Base-by-base conservation (phyloP, 1,284 basidiomycete species). In the Naganishia sp. region DNA sequence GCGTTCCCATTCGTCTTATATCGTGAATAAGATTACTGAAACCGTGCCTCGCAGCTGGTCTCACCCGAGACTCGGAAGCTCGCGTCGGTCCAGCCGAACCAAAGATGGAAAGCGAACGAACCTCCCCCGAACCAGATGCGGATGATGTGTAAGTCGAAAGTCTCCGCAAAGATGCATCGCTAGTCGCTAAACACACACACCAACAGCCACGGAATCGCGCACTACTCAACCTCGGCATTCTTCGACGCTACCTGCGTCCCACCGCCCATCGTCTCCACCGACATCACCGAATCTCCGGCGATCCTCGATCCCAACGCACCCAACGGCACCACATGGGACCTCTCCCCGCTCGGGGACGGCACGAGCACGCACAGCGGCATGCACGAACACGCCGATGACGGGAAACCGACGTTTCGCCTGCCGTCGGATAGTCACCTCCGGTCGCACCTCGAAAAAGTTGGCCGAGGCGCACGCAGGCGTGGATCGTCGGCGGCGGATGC, bases 381-480 rank as follows among this genome's bases (percentile, higher is more conserved):
- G 2, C 35, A 28, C 23, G 45, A 18, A 2, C 28, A 31, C 15
- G 31, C 45, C 18, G 21, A 31, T 5, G 57, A 60, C 45, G 45
- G 10, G n/a, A 47, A 47, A 25, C 47, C n/a, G 17, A 13, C 47
- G 5, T 58, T 70, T 46, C 71, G 52, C 11, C 32, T 55, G 6
- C 52, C 52, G 25, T 56, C 52, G 7, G 63, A 64, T n/a, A 49
- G 52, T 41, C 52, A 64, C n/a, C 43, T 64, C 28, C 52, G 52
- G 2, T 64, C 63, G 13, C 63, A 65, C 45, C 68, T 71, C 21
- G 57, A 64, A 3, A 61, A 52, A 9, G 63, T 62, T 11, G 63
- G 66, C n/a, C 51, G 61, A 43, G 52, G 63, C 31, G 25, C 62
- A 15, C 43, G 51, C 21, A 46, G 32, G 15, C 46, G 54, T 58